Evolutionary conservation across 306 rosid genomes (phyloP), one percentile per base, ranked within the genome.

Genomic region (Hippophae gyantsensis): DNA sequence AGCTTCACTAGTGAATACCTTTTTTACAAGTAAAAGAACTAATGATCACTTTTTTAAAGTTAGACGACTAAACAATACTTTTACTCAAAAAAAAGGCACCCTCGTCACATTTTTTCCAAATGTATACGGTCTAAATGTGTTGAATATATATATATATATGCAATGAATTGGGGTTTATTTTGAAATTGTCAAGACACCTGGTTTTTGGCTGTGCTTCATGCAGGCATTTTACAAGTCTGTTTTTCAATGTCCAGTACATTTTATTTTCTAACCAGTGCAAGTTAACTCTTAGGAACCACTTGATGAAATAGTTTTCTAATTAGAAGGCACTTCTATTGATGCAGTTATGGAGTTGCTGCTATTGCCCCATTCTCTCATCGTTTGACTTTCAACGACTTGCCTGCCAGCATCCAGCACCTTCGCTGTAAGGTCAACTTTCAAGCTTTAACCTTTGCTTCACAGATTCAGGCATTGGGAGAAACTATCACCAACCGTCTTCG

Each of bases 301-400:
- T 47, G 48, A 51, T 9, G 13, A 48, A 18, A 38, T 26, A 14
- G 38, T 48, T 51, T 7, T 23, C 60, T 23, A 61, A 23, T 57
- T 5, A 3, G 43, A 64, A 41, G 56, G 55, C 42, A 25, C 48
- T 42, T 61, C 52, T 44, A 61, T 58, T 57, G 52, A 43, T 57
- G 43, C 86, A 88, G 96, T 60, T 77, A 83, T 68, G 90, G 93
- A 54, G 57, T 92, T 68, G 95, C 87, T 76, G 99, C 96, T 52
- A 73, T 92, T 67, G 69, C 99, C 60, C 99, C 99, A 32, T 92
- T 92, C 81, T 85, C 99, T 66, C 99, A 92, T 70, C 99, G 99
- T 10, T 74, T 92, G 77, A 68, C 83, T 65, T 92, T 85, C 69
- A 87, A 88, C 57, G 70, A 78, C 79, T 75, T 92, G 78, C 88